Conservation (phyloP, 1,284 basidiomycete species). For the Malassezia sympodialis region DNA sequence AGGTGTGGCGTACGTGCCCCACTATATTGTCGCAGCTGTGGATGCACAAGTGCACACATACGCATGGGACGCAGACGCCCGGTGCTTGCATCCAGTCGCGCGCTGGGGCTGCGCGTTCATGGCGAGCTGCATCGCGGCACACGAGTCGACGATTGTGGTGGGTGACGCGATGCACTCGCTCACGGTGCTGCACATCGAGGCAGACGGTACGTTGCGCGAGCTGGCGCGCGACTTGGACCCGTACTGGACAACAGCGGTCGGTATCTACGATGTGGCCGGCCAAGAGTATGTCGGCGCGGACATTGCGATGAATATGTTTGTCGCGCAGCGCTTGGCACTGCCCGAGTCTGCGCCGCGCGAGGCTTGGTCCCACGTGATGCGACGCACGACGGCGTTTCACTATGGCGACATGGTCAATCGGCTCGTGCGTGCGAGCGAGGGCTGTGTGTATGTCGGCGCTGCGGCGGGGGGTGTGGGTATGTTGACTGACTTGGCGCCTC, state of each 20-base stretch:
- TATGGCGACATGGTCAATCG: conserved; percentile 44
- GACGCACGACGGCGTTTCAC: conserved; percentile 33
- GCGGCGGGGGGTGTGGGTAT: conserved; percentile 36
- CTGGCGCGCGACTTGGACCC: conserved; percentile 42
- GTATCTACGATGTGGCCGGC: conserved; percentile 21
- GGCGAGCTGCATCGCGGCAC: conserved; percentile 29
- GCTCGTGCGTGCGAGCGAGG: conserved; percentile 12
- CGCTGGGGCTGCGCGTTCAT: conserved; percentile 39
- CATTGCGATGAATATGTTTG: conserved; percentile 42
- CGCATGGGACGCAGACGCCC: neutral
- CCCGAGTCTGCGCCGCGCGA: neutral
- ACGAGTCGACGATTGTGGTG: conserved; percentile 25
- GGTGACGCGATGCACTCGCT: conserved; percentile 43
- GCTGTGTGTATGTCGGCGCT: conserved; percentile 22
- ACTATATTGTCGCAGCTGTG: conserved; percentile 30
- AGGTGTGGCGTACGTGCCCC: conserved; percentile 21
- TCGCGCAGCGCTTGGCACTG: conserved; percentile 23
- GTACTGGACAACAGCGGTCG: conserved; percentile 41
- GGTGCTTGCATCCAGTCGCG: neutral
- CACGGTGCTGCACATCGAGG: conserved; percentile 31
- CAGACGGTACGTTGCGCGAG: conserved; percentile 24
- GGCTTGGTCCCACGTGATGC: conserved; percentile 30
- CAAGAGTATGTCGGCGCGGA: conserved; percentile 43
- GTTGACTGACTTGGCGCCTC: conserved; percentile 20
- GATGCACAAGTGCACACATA: conserved; percentile 37